Percentiles rank a stretch among this genome's conserved stretches.
These are phyloP conservation scores for Fusarium multiceps DNA, from an alignment of 2,329 filamentous ascomycete genomes.

Conservation along the genomic window DNA sequence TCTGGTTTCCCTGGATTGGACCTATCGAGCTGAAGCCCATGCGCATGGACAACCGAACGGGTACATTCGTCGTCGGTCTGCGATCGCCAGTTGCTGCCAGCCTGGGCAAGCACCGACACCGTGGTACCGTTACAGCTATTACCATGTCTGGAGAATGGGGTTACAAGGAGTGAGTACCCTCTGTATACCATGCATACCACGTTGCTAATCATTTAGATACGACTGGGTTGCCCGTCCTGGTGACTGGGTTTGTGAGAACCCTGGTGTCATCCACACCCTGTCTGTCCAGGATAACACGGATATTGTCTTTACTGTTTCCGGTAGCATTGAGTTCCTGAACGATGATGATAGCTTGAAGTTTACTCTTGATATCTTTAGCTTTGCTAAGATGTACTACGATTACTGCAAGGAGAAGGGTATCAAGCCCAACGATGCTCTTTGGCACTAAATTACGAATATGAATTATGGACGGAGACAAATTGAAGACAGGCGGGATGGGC, in stretches of 20 bases:
- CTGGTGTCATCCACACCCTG: conserved; percentile 41
- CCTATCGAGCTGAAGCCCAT: conserved; percentile 36
- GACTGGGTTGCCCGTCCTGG: conserved; percentile 43
- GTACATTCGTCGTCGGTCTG: conserved; percentile 32
- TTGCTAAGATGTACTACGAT: conserved; percentile 36
- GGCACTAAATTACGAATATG: conserved; percentile 18
- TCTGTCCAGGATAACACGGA: conserved; percentile 40
- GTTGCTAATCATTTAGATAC: conserved; percentile 34
- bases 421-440: conserved; percentile 31
- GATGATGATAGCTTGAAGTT: conserved; percentile 42
- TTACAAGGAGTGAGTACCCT: conserved; percentile 27
- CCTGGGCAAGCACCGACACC: conserved; percentile 36
- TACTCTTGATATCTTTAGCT: conserved; percentile 41
- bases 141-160: conserved; percentile 43
- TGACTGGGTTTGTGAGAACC: conserved; percentile 44
- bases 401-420: conserved; percentile 31
- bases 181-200: not conserved
- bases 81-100: conserved; percentile 31
- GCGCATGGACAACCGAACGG: conserved; percentile 35
- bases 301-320: conserved; percentile 43
- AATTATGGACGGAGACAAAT: not conserved
- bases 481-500: not conserved
- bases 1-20: conserved; percentile 40
- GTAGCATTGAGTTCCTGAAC: conserved; percentile 44
- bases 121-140: conserved; percentile 32